These are phyloP conservation scores for Terfezia boudieri DNA, from an alignment of 495 filamentous ascomycete genomes.

Conservation along the genomic window DNA sequence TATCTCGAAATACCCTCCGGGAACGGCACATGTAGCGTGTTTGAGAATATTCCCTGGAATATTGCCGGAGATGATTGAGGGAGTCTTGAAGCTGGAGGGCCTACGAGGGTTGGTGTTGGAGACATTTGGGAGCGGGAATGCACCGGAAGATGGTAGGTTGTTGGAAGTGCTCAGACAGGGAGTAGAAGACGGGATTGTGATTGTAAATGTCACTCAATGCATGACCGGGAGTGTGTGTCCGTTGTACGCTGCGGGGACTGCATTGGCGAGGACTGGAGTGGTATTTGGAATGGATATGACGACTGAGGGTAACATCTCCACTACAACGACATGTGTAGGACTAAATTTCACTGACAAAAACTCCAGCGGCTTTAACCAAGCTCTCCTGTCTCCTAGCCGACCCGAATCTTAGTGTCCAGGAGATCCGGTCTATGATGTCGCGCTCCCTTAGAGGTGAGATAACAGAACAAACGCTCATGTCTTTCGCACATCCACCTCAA, in stretches of 20 bases:
- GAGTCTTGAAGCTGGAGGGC: slow-evolving; percentile 54
- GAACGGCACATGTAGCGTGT: slow-evolving; percentile 78
- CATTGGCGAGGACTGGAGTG: slow-evolving; percentile 66
- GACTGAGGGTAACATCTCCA: slow-evolving; percentile 32
- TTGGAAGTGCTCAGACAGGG: slow-evolving; percentile 60
- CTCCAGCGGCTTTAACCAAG: slow-evolving; percentile 64
- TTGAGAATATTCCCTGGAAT: slow-evolving; percentile 91
- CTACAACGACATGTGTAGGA: not conserved
- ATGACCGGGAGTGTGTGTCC: slow-evolving; percentile 68
- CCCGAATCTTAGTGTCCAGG: slow-evolving; percentile 34
- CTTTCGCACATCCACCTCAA: slow-evolving; percentile 42
- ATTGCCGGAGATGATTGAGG: slow-evolving; percentile 82
- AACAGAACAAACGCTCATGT: slow-evolving; percentile 40
- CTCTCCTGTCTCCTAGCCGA: slow-evolving; percentile 65
- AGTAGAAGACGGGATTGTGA: slow-evolving; percentile 57
- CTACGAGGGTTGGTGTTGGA: slow-evolving; percentile 72
- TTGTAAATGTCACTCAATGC: slow-evolving; percentile 92
- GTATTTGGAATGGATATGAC: slow-evolving; percentile 89
- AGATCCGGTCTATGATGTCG: slow-evolving; percentile 51
- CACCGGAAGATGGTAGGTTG: slow-evolving; percentile 65
- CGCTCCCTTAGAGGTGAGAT: slow-evolving; percentile 63
- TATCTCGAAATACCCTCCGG: slow-evolving; percentile 25
- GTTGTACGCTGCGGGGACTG: slow-evolving; percentile 77
- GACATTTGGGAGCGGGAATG: slow-evolving; percentile 91
- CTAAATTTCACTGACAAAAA: not conserved